Conservation (phyloP, 345 rosid genomes). For the Gossypium mustelinum region DNA sequence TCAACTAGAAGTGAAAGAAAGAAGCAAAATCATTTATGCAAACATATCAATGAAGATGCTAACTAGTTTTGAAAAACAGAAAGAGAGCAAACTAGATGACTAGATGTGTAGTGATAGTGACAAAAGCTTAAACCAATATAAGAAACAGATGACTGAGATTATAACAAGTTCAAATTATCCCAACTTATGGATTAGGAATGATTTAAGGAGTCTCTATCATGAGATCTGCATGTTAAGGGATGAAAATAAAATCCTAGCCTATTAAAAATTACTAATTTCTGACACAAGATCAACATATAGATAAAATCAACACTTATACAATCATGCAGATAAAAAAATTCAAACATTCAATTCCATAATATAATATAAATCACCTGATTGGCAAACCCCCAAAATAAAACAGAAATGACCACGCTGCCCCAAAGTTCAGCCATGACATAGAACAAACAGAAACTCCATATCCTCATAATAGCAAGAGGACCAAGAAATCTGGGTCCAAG, state of each 20-base stretch:
- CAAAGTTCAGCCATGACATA: slow-evolving; percentile 99
- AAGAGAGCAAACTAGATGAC: neutral
- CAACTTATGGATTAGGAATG: neutral
- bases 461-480: slow-evolving; percentile 92
- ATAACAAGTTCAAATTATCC: neutral
- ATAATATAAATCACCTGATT: slow-evolving; percentile 63
- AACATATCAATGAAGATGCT: neutral
- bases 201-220: neutral
- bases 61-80: neutral
- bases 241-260: neutral
- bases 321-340: neutral
- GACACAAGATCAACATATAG: neutral
- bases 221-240: neutral
- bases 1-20: neutral
- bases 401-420: slow-evolving; percentile 98
- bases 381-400: slow-evolving; percentile 96
- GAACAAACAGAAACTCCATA: slow-evolving; percentile 94
- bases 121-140: neutral
- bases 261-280: neutral
- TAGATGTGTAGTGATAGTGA: neutral
- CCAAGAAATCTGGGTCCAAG: slow-evolving; percentile 97
- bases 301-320: neutral
- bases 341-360: slow-evolving; percentile 3
- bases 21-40: neutral
- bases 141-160: neutral